phyloP scores from a whole-genome alignment of 2,329 filamentous ascomycete genomes.

The Juglanconis juglandina region DNA sequence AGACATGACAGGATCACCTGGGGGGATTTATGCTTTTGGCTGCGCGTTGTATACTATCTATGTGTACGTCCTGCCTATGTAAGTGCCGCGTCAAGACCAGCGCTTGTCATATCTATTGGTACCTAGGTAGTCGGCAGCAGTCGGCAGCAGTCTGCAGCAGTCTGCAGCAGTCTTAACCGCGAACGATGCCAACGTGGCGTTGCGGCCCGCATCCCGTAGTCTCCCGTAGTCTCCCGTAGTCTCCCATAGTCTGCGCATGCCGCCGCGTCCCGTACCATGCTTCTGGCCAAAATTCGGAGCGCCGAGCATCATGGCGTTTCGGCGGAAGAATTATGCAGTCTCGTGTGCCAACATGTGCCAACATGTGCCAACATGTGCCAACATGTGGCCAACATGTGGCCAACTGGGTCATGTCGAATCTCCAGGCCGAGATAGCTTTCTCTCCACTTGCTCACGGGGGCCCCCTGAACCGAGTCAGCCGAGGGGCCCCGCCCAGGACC shows the following conservation, averaged over 20 bases:
- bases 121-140: no score
- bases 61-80: no score
- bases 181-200: not conserved
- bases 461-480: not conserved
- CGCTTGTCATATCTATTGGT: no score
- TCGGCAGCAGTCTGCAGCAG: no score
- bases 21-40: not conserved
- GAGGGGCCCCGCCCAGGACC: not conserved
- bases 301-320: not conserved
- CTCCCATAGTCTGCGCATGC: not conserved
- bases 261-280: not conserved
- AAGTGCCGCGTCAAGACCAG: no score
- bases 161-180: no score
- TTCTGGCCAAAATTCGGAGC: not conserved
- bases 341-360: not conserved
- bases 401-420: not conserved
- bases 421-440: not conserved
- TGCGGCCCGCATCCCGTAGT: not conserved
- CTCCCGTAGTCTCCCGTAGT: not conserved
- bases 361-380: no score
- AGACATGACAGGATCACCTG: not conserved
- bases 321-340: slow-evolving; percentile 4
- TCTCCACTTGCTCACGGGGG: not conserved
- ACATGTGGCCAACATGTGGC: not conserved
- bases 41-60: no score